These are phyloP conservation scores for Colletotrichum chrysophilum DNA, from an alignment of 2,329 filamentous ascomycete genomes.

Conservation along the genomic window DNA sequence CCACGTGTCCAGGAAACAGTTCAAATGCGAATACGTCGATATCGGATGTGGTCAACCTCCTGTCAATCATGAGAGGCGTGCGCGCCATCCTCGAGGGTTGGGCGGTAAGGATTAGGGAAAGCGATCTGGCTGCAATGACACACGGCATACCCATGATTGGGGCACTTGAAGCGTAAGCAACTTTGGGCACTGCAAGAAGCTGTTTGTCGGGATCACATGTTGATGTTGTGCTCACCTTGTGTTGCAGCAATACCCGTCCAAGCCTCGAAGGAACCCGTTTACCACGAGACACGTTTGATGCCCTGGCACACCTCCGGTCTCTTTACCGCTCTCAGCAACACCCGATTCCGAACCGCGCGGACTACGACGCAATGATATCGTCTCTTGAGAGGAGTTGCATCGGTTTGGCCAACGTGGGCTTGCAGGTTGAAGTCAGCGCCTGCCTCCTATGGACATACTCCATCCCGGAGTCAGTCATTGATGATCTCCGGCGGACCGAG, in stretches of 20 bases:
- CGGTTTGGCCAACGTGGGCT: not conserved
- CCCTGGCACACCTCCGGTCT: not conserved
- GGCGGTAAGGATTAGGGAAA: not conserved
- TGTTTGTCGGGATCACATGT: not conserved
- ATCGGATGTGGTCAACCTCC: not conserved
- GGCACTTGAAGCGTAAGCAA: not conserved
- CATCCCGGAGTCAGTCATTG: not conserved
- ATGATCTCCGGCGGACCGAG: not conserved
- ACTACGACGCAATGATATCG: not conserved
- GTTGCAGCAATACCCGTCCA: not conserved
- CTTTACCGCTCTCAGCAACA: not conserved
- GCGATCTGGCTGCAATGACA: not conserved
- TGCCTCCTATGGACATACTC: not conserved
- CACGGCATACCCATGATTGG: not conserved
- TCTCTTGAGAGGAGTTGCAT: not conserved
- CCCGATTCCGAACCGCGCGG: not conserved
- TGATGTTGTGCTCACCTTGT: not conserved
- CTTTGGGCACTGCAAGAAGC: not conserved
- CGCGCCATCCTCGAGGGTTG: not conserved
- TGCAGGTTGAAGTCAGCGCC: not conserved
- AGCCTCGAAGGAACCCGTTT: not conserved
- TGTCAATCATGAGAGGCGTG: not conserved
- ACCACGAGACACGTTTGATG: not conserved
- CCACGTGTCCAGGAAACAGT: not conserved
- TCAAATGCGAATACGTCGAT: not conserved